phyloP scores from a whole-genome alignment of 371 early-diverging fungal genomes.

The Blastocladiella emersonii region DNA sequence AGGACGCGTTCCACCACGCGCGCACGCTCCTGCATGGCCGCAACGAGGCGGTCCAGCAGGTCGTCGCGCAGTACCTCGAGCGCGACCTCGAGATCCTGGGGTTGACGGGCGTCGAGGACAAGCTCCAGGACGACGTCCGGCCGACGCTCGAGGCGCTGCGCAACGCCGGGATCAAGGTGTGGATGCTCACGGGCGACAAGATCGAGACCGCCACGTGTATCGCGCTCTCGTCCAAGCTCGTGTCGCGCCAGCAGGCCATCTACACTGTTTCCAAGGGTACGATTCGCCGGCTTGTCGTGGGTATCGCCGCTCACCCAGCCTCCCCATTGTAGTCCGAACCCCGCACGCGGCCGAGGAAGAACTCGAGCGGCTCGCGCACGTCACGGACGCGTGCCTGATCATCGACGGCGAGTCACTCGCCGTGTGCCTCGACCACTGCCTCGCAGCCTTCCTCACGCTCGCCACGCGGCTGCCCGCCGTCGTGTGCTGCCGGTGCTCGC shows the following conservation, averaged over 20 bases:
- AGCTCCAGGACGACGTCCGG: conserved; percentile 87
- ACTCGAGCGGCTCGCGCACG: conserved; percentile 40
- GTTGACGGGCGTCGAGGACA: conserved; percentile 98
- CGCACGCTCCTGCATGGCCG: conserved; percentile 48
- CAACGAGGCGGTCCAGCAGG: conserved; percentile 50
- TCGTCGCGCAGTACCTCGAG: conserved; percentile 58
- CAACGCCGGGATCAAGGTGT: conserved; percentile 93
- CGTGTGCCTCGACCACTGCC: conserved; percentile 57
- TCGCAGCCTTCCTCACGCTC: conserved; percentile 67
- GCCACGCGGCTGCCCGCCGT: conserved; percentile 74
- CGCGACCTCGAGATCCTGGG: conserved; percentile 87
- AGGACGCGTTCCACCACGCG: conserved; percentile 49
- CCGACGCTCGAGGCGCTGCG: conserved; percentile 82
- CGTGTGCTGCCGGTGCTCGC: conserved; percentile 96
- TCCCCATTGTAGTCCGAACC: conserved; percentile 29
- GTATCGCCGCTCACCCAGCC: not conserved
- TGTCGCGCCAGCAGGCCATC: conserved; percentile 74
- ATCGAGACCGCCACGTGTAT: conserved; percentile 99
- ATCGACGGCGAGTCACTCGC: conserved; percentile 94
- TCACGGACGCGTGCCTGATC: conserved; percentile 70
- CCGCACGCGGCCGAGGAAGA: conserved; percentile 43
- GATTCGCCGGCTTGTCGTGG: not conserved
- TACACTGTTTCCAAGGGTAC: conserved; percentile 46
- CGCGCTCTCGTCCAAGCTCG: conserved; percentile 84
- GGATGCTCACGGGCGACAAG: conserved; percentile 99